Evolutionary conservation across 2,329 filamentous ascomycete species (phyloP).

Genomic region (Kalmusia sp.): DNA sequence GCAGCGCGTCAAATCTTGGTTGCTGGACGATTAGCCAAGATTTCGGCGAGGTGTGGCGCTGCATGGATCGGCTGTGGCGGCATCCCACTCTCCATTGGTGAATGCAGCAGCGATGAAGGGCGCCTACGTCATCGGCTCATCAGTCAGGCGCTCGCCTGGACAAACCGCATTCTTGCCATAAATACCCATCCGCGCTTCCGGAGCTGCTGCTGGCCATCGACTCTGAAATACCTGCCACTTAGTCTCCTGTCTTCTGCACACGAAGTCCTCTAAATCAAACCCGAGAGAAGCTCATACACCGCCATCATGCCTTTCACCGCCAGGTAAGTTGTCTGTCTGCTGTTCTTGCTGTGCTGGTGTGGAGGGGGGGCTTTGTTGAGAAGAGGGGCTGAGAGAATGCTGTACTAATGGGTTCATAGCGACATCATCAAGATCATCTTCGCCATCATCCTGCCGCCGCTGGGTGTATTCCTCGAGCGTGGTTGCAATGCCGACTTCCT

Average conservation of each 20-base stretch:
- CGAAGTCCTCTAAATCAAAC: not conserved
- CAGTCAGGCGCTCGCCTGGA: not conserved
- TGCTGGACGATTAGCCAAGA: not conserved
- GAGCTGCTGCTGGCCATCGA: not conserved
- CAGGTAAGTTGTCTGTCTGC: slow-evolving; percentile 50
- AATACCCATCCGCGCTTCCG: slow-evolving; percentile 8
- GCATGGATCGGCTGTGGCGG: slow-evolving; percentile 3
- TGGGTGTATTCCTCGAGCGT: slow-evolving; percentile 93
- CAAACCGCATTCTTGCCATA: not conserved
- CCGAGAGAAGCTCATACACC: slow-evolving; percentile 15
- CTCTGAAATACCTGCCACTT: not conserved
- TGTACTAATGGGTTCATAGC: slow-evolving; percentile 50
- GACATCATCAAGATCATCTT: slow-evolving; percentile 85
- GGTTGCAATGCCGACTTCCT: slow-evolving; percentile 86
- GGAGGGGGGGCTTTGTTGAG: not conserved
- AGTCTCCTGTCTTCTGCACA: not conserved
- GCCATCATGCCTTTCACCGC: slow-evolving; percentile 67
- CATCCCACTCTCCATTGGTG: not conserved
- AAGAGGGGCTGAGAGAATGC: not conserved
- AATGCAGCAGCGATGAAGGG: not conserved
- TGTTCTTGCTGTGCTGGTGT: slow-evolving; percentile 8
- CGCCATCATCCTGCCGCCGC: slow-evolving; percentile 86
- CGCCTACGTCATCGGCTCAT: slow-evolving; percentile 2
- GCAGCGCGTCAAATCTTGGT: slow-evolving; percentile 2
- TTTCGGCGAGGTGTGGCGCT: not conserved